Percentiles rank a stretch among this genome's conserved stretches.
Evolutionary conservation across 257 asterid species (phyloP).

Genomic region (Echites panduratus): DNA sequence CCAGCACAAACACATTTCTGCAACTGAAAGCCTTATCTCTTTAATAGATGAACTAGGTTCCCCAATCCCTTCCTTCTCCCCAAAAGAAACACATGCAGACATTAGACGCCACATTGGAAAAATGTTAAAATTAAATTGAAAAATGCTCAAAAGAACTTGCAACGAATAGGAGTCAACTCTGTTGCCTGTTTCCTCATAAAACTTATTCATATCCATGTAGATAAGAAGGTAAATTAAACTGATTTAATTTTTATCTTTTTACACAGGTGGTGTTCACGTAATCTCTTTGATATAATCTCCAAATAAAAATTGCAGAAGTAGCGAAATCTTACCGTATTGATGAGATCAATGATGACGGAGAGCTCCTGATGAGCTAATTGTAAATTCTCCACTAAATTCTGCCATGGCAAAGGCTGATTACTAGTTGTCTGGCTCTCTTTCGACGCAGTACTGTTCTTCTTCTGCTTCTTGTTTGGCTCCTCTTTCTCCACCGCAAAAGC

Average conservation of each 20-base stretch:
- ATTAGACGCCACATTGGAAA: background rate
- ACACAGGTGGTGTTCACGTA: background rate
- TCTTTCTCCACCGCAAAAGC: conserved; percentile 95
- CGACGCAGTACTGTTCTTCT: conserved; percentile 39
- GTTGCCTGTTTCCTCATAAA: background rate
- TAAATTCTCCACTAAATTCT: conserved; percentile 81
- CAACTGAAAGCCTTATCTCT: background rate
- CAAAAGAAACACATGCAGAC: background rate
- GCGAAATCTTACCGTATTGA: conserved; percentile 54
- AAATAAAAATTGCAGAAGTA: background rate
- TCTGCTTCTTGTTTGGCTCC: conserved; percentile 83
- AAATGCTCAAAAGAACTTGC: too few relatives aligned
- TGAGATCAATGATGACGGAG: conserved; percentile 86
- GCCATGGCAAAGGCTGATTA: conserved; percentile 76
- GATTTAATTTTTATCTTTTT: background rate
- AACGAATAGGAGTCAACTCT: background rate
- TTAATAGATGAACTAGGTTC: background rate
- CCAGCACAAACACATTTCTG: background rate
- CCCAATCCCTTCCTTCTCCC: background rate
- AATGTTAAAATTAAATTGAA: background rate
- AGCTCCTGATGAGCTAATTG: conserved; percentile 96
- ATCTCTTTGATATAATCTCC: background rate
- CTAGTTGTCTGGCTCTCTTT: conserved; percentile 16
- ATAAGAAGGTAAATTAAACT: background rate
- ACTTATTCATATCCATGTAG: background rate